Evolutionary conservation across 1,284 basidiomycete species (phyloP).

Genomic region (Paramarasmius palmivorus): DNA sequence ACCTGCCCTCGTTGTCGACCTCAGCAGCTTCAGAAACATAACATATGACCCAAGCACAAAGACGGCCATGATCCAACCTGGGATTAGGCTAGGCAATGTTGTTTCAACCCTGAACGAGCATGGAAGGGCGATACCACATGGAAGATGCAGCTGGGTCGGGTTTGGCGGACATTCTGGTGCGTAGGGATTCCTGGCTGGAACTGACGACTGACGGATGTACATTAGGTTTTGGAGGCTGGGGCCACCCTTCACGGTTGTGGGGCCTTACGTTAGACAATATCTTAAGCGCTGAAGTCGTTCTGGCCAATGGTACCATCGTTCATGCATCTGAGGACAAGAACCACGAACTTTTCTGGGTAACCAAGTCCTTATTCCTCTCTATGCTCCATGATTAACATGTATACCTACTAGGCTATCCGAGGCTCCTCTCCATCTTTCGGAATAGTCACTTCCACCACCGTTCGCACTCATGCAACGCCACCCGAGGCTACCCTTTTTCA

Average conservation of each 20-base stretch:
- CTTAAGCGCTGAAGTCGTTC: constrained; percentile 21
- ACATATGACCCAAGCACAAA: too few relatives aligned
- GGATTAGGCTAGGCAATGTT: too few relatives aligned
- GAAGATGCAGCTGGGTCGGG: too few relatives aligned
- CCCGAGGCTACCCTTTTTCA: constrained; percentile 27
- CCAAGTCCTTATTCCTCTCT: neutral
- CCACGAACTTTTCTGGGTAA: constrained; percentile 18
- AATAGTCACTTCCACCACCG: constrained; percentile 20
- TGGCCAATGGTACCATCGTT: constrained; percentile 20
- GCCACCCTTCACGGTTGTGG: constrained; percentile 19
- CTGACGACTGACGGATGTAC: too few relatives aligned
- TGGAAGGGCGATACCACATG: too few relatives aligned
- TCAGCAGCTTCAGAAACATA: too few relatives aligned
- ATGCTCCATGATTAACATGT: neutral
- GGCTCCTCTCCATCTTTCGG: constrained; percentile 20
- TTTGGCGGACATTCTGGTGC: too few relatives aligned
- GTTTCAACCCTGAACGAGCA: too few relatives aligned
- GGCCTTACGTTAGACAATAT: constrained; percentile 19
- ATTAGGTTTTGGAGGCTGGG: constrained; percentile 20
- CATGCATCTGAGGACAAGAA: constrained; percentile 15
- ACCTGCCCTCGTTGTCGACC: too few relatives aligned
- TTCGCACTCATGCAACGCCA: constrained; percentile 19
- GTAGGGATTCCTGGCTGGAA: too few relatives aligned
- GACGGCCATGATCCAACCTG: too few relatives aligned
- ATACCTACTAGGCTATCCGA: constrained; percentile 15